Conservation (phyloP, 2,329 filamentous ascomycete genomes). For the Graphilbum ipis-grandicollis region DNA sequence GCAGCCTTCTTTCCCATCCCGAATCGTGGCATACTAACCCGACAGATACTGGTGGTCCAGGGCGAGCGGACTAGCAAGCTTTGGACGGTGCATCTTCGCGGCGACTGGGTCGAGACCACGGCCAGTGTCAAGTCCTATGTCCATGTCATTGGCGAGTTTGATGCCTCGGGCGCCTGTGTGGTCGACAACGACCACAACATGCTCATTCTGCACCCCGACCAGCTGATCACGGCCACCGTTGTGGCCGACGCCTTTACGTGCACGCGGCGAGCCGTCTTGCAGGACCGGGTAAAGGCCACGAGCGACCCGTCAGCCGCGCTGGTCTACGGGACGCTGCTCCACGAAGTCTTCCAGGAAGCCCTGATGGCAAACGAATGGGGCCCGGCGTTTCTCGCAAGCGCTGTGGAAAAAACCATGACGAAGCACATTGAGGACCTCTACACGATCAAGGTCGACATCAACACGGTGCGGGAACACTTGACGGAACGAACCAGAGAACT, state of each 20-base stretch:
- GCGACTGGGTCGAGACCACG: slow-evolving; percentile 72
- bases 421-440: slow-evolving; percentile 81
- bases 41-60: slow-evolving; percentile 63
- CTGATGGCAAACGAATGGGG: slow-evolving; percentile 74
- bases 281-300: slow-evolving; percentile 87
- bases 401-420: slow-evolving; percentile 53
- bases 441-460: slow-evolving; percentile 59
- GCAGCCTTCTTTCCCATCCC: neutral
- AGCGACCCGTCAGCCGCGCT: slow-evolving; percentile 63
- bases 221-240: slow-evolving; percentile 85
- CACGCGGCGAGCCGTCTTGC: slow-evolving; percentile 75
- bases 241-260: slow-evolving; percentile 95
- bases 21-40: neutral
- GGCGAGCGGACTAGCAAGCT: slow-evolving; percentile 52
- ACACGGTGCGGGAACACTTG: slow-evolving; percentile 62
- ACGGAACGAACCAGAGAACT: slow-evolving; percentile 70
- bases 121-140: slow-evolving; percentile 53
- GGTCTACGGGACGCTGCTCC: slow-evolving; percentile 83
- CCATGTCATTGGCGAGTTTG: slow-evolving; percentile 71
- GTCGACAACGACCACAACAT: slow-evolving; percentile 72
- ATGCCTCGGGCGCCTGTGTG: slow-evolving; percentile 52
- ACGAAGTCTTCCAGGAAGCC: slow-evolving; percentile 89
- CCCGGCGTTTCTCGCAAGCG: slow-evolving; percentile 40
- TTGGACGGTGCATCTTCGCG: slow-evolving; percentile 59
- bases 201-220: slow-evolving; percentile 84